Base-by-base conservation (phyloP, 1,284 basidiomycete species). In the Hemileia vastatrix region DNA sequence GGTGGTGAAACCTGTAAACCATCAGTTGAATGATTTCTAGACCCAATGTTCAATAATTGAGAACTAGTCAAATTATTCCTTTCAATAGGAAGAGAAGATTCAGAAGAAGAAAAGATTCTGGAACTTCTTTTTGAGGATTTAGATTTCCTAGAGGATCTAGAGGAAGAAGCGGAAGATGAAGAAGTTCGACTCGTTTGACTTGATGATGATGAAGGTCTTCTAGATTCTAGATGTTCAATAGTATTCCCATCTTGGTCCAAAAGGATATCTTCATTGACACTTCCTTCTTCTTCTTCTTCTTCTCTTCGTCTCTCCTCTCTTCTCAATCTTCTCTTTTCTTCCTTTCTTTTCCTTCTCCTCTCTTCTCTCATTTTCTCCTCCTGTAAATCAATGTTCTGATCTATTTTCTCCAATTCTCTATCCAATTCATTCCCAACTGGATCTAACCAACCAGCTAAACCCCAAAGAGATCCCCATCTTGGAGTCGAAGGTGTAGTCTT, bases 251-350 rank as follows among this genome's bases (percentile, higher is more conserved):
- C 36, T 24, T 50, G 23, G n/a, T 50, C n/a, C 45, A 23, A 47
- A 23, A 18, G 18, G 45, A 47, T 47, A 9, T 18, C 48, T 24
- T 50, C 48, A 50, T 50, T 32, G 9, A 13, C 48, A 9, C 9
- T 13, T 32, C n/a, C 48, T 32, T 50, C 48, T 13, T 50, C 48
- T 32, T 50, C 48, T 13, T 50, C 48, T 18, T 50, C 48, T 50
- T 11, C n/a, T n/a, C n/a, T n/a, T n/a, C n/a, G n/a, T n/a, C n/a
- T n/a, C n/a, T n/a, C n/a, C n/a, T n/a, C n/a, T n/a, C n/a, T n/a
- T n/a, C n/a, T n/a, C n/a, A n/a, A n/a, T n/a, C n/a, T n/a, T n/a
- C n/a, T n/a, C n/a, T 32, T 15, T 6, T n/a, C n/a, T 13, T 24
- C n/a, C 48, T 32, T 15, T 50, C 48, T 32, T 32, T 15, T 15